Base-by-base conservation (phyloP, 495 filamentous ascomycete species). In the Xylaria grammica region DNA sequence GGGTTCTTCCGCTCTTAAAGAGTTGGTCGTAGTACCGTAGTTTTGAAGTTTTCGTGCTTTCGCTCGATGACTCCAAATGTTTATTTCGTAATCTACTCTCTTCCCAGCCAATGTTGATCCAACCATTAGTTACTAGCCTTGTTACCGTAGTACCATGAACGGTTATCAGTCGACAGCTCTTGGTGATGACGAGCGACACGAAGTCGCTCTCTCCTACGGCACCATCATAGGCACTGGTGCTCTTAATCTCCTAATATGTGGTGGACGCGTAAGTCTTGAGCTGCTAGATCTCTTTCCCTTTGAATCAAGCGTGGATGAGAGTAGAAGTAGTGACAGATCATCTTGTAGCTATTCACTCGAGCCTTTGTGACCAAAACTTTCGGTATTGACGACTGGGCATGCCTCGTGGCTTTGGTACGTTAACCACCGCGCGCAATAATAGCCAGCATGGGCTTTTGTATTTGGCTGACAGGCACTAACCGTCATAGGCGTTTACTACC, bases 301-400 rank as follows among this genome's bases (percentile, higher is more conserved):
- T 2, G 22, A 6, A 50, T 27, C 10, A 45, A 32, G 9, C 9
- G 29, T 57, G n/a, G 24, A 26, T 22, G 32, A 59, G 30, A n/a
- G 19, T 27, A 3, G 19, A 59, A 2, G 26, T 45, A 27, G 24
- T 27, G 10, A 40, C 22, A 45, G 8, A n/a, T 30, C 15, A 32
- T 10, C 1, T 4, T 3, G 13, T 26, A 64, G 62, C 24, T 64
- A 17, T 57, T 27, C 30, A 46, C 55, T 19, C 62, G 62, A 52
- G 55, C 42, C 5, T 64, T 57, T 36, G 32, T 64, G 38, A 15
- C 54, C 34, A 56, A 44, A 8, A 26, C 51, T 20, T 64, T 64
- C 34, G 40, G 52, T 3, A 64, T 58, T 30, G 62, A 64, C 20
- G 62, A 64, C 19, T 64, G 62, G 62, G 62, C 62, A 32, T 64